phyloP scores from a whole-genome alignment of 768 basidiomycete genomes.

The Hypholoma fasciculare region DNA sequence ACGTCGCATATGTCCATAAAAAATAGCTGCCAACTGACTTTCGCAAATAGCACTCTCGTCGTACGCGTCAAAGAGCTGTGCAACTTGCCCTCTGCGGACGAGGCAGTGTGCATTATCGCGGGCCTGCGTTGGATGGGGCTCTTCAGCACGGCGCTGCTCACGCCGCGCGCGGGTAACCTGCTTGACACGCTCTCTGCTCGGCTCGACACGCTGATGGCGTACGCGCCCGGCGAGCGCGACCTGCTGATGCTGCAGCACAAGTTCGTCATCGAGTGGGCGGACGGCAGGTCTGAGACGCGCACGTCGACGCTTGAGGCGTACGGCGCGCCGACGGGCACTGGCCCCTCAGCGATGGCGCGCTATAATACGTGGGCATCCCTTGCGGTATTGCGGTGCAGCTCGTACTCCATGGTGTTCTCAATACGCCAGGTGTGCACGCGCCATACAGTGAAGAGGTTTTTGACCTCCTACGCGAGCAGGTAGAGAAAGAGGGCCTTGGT shows the following conservation, averaged over 20 bases:
- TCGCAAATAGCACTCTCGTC: slow-evolving; percentile 59
- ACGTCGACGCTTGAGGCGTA: slow-evolving; percentile 93
- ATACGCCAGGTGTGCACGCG: slow-evolving; percentile 74
- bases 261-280: slow-evolving; percentile 87
- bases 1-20: slow-evolving; percentile 10
- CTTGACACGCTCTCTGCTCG: slow-evolving; percentile 92
- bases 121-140: slow-evolving; percentile 94
- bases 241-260: slow-evolving; percentile 99
- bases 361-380: slow-evolving; percentile 84
- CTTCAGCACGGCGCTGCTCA: slow-evolving; percentile 70
- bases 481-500: slow-evolving; percentile 78
- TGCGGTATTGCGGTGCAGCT: slow-evolving; percentile 66
- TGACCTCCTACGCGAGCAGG: slow-evolving; percentile 62
- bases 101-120: slow-evolving; percentile 78
- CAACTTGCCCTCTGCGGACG: slow-evolving; percentile 69
- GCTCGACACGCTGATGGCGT: slow-evolving; percentile 91
- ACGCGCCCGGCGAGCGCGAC: slow-evolving; percentile 88
- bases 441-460: slow-evolving; percentile 89
- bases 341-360: slow-evolving; percentile 90
- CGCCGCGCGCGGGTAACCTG: slow-evolving; percentile 68
- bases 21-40: slow-evolving; percentile 6
- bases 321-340: slow-evolving; percentile 60
- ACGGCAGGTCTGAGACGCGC: slow-evolving; percentile 71
- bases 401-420: slow-evolving; percentile 84
- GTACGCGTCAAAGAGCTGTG: slow-evolving; percentile 68